Evolutionary conservation across 805 yeast species (phyloP), one percentile per base, ranked within the genome.

Genomic region (Saccharomycopsis sp.): DNA sequence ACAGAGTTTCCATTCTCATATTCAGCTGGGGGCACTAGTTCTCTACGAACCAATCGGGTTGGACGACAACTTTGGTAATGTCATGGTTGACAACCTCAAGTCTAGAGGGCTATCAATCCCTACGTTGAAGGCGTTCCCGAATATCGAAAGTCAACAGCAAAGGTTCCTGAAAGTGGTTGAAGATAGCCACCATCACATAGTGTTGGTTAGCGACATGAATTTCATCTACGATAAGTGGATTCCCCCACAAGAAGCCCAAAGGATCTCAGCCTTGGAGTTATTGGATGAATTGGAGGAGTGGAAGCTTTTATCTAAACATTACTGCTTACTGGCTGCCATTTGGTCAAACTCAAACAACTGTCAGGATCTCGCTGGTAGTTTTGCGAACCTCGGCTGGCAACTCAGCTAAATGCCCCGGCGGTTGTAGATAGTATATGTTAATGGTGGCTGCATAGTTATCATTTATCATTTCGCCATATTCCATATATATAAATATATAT

Each of bases 211-310:
- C 11, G 40, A 50, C 29, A 43, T 50, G 45, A 21, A 29, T n/a
- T 40, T 20, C 31, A 22, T 44, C 17, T 44, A 47, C 21, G 33
- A 43, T 22, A 56, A 41, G 56, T 65, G 53, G 69, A 59, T 50
- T 60, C 55, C 51, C 7, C 40, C 31, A 0, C 57, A 54, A 1
- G 83, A 75, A 26, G 54, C 60, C 19, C 55, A 51, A 6, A 56
- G 83, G 24, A 70, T 83, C 1, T 66, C 68, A 44, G 51, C 62
- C 19, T 65, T 84, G 31, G 93, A 85, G 58, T 62, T 82, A 52
- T 66, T 85, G 17, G 94, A 84, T 59, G 94, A 84, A 58, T 59
- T 81, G 3, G 94, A 84, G 59, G 94, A 84, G 54, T 69, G 84
- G 57, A 60, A 66, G 43, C 62, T 84, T 32, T 64, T 84, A 38